Evolutionary conservation across 2,329 filamentous ascomycete species (phyloP), one percentile per base, ranked within the genome.

Genomic region (Beauveria brongniartii): DNA sequence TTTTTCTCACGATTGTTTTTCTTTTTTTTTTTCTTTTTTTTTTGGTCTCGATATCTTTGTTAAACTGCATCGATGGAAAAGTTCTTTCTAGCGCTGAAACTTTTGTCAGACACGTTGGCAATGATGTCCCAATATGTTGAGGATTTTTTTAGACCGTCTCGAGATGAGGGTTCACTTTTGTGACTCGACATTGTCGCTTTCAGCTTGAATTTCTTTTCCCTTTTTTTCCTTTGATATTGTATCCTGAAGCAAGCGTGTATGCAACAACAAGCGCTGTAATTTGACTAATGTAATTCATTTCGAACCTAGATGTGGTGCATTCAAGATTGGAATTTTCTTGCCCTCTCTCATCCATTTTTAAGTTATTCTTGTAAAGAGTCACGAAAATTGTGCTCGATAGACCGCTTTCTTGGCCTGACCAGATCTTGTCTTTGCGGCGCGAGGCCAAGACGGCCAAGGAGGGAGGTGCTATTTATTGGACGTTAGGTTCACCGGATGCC

Each of bases 381-480:
- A 18, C 55, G 55, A 43, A 52, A 20, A n/a, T 3, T 30, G 10
- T 24, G 20, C n/a, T 34, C 55, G 14, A 50, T 26, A 10, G 43
- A 54, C 5, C 43, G 18, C 40, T 61, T 41, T 37, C 43, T 40
- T 40, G 7, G 50, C 43, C 6, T 55, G 34, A n/a, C 52, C 59
- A 54, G 12, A 37, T 37, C 12, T 34, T 14, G 1, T 34, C 30
- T 12, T 34, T 43, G 93, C 0, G 82, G 79, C 5, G 80, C 73
- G 0, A 96, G 79, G 0, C 89, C 89, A 2, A 94, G 90, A 1
- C 90, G 90, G 30, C 80, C 76, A 46, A 95, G 80, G 10, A 94
- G 83, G 30, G 87, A 84, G 3, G 78, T 74, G 1, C 30, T 34
- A 34, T 0, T 34, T 5, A 34, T 34, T 5, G 1, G 30, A 34